These are phyloP conservation scores for Anisodus tanguticus DNA, from an alignment of 257 asterid species.

Conservation along the genomic window DNA sequence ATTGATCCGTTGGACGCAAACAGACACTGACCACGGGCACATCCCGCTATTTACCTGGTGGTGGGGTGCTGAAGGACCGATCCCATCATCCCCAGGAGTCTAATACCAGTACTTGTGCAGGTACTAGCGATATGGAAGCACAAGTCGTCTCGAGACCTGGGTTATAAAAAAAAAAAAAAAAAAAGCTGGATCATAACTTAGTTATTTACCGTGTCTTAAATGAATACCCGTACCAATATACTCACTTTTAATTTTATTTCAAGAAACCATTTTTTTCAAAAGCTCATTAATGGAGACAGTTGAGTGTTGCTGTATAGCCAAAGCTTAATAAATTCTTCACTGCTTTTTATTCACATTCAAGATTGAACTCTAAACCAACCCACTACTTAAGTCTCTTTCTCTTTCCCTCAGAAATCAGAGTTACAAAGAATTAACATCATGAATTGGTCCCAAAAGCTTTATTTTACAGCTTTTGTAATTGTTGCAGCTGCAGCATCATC, in stretches of 20 bases:
- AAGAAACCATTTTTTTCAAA: slow-evolving; percentile 32
- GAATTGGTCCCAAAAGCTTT: slow-evolving; percentile 54
- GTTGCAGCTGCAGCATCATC: slow-evolving; percentile 43
- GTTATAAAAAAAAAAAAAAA: too few relatives aligned
- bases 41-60: too few relatives aligned
- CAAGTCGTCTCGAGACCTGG: too few relatives aligned
- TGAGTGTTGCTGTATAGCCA: slow-evolving; percentile 39
- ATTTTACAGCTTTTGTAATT: slow-evolving; percentile 51
- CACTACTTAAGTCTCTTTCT: slow-evolving; percentile 23
- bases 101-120: too few relatives aligned
- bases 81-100: too few relatives aligned
- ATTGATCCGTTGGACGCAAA: too few relatives aligned
- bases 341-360: slow-evolving; percentile 17
- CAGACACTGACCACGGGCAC: too few relatives aligned
- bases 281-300: slow-evolving; percentile 42
- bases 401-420: slow-evolving; percentile 6
- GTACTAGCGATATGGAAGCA: too few relatives aligned
- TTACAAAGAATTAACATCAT: slow-evolving; percentile 35
- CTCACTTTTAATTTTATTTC: slow-evolving; percentile 2
- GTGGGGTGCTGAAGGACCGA: too few relatives aligned
- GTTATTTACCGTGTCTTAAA: slow-evolving; percentile 31
- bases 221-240: slow-evolving; percentile 32
- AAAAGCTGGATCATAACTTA: slow-evolving; percentile 28
- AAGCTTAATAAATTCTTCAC: slow-evolving; percentile 19
- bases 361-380: slow-evolving; percentile 13